Percentiles rank a stretch among this genome's conserved stretches.
phyloP scores from a whole-genome alignment of 768 basidiomycete species.

The Termitomyces sp. region DNA sequence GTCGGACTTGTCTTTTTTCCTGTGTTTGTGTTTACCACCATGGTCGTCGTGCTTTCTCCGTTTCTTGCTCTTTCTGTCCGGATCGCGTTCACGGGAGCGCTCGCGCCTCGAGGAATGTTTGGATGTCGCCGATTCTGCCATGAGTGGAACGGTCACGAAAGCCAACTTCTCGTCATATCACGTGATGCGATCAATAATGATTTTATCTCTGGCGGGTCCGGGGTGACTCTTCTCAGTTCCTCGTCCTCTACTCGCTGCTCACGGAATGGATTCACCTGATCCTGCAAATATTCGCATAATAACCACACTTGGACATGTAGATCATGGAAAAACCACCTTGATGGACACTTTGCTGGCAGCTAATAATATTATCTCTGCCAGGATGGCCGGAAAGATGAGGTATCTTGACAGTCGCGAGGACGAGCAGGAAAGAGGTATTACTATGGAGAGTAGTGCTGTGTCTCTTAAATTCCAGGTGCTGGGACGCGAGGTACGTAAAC shows the following conservation, averaged over 20 bases:
- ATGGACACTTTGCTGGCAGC: slow-evolving; percentile 96
- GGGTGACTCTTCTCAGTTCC: neutral
- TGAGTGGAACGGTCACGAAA: slow-evolving; percentile 7
- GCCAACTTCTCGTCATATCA: slow-evolving; percentile 18
- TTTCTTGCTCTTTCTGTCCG: slow-evolving; percentile 53
- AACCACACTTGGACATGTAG: slow-evolving; percentile 87
- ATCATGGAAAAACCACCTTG: slow-evolving; percentile 95
- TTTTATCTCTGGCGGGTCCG: slow-evolving; percentile 3
- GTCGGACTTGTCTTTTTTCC: slow-evolving; percentile 44
- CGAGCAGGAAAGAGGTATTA: slow-evolving; percentile 96
- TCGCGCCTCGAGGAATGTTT: slow-evolving; percentile 31
- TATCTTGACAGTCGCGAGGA: slow-evolving; percentile 96
- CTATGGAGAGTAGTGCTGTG: slow-evolving; percentile 98
- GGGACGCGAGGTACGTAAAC: slow-evolving; percentile 56
- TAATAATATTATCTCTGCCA: slow-evolving; percentile 93
- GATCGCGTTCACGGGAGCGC: slow-evolving; percentile 35
- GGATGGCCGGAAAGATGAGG: slow-evolving; percentile 95
- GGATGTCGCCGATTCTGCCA: slow-evolving; percentile 16
- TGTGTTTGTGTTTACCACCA: slow-evolving; percentile 35
- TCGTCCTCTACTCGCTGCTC: neutral
- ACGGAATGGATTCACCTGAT: slow-evolving; percentile 35
- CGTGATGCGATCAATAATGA: slow-evolving; percentile 15
- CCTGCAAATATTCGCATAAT: slow-evolving; percentile 66
- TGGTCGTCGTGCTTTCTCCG: slow-evolving; percentile 50
- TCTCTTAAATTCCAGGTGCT: slow-evolving; percentile 85